phyloP scores from a whole-genome alignment of 352 stramenopile species.

The Thalassiosira tumida region DNA sequence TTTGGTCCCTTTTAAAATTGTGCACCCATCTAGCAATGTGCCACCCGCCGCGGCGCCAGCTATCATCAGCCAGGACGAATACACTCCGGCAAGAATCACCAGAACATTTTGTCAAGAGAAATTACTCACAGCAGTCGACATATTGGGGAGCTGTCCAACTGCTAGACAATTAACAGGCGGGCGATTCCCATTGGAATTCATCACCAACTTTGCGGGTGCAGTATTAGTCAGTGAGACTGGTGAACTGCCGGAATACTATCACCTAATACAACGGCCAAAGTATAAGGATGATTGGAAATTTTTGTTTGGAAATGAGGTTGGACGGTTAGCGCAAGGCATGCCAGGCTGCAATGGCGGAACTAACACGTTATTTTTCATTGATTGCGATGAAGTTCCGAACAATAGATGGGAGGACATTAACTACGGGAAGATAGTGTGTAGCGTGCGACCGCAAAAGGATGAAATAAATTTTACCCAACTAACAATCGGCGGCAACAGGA shows the following conservation, averaged over 20 bases:
- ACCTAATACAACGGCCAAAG: slow-evolving; percentile 4
- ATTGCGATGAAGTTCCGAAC: too few relatives aligned
- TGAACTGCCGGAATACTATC: slow-evolving; percentile 15
- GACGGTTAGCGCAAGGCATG: neutral
- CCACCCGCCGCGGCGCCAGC: neutral
- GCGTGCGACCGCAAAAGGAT: too few relatives aligned
- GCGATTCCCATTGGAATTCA: neutral
- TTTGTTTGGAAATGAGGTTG: slow-evolving; percentile 5
- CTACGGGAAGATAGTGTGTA: too few relatives aligned
- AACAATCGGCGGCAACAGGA: slow-evolving; percentile 2
- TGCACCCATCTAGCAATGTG: neutral
- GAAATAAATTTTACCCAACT: too few relatives aligned
- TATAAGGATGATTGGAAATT: slow-evolving; percentile 4
- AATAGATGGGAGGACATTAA: too few relatives aligned
- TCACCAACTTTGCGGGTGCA: neutral
- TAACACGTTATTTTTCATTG: too few relatives aligned
- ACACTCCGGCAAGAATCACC: neutral
- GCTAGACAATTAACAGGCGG: too few relatives aligned
- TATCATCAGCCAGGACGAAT: neutral
- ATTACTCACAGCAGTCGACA: neutral
- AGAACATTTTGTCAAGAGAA: neutral
- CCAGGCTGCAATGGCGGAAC: too few relatives aligned
- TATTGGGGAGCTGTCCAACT: neutral
- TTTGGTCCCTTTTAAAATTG: too few relatives aligned
- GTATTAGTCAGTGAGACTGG: slow-evolving; percentile 35